Base-by-base conservation (phyloP, 225 moss, liverwort and hornwort genomes). In the Polytrichum commune region DNA sequence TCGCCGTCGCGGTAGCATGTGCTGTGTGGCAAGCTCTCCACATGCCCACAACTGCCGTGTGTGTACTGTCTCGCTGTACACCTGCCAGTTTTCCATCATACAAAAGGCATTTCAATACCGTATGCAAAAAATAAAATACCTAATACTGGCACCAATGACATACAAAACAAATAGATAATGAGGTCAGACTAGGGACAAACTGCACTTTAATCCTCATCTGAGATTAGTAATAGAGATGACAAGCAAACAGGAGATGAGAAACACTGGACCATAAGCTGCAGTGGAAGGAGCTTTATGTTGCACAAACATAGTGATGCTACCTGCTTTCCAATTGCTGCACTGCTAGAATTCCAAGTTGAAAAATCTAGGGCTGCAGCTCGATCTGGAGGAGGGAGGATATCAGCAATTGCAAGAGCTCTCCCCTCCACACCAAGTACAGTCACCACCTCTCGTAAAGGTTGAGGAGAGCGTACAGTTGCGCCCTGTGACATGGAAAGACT, bases 11-110 rank as follows among this genome's bases (percentile, higher is more conserved):
- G 95, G 98, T 22, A 98, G 82, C 22, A 98, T 77, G 69, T 98
- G 98, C 69, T 95, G 98, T 19, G 95, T 98, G 29, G 91, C 98
- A 56, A 98, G 91, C 81, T 98, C 95, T 63, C 98, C 98, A 69
- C 91, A 85, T 69, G 95, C 91, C 98, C 98, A 98, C 77, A 98
- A 71, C 60, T 91, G 88, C 60, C 87, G 90, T 29, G 94, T 95
- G 23, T 91, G 90, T 77, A 91, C 91, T 71, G 78, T 79, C 76
- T 98, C 98, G 55, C 83, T 73, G 32, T 74, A 55, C 20, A 79
- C 74, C 83, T 83, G 79, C 63, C 46, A 54, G 26, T 4, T 46
- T 46, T 46, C 16, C 46, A 46, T 46, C 46, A 46, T 46, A 13
- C 13, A 16, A 3, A 46, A 46, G 46, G 46, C 4, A 13, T 13